Percentiles rank a stretch among this genome's conserved stretches.
These are phyloP conservation scores for Picea glauca DNA, from an alignment of 75 land plant genomes.

Conservation along the genomic window DNA sequence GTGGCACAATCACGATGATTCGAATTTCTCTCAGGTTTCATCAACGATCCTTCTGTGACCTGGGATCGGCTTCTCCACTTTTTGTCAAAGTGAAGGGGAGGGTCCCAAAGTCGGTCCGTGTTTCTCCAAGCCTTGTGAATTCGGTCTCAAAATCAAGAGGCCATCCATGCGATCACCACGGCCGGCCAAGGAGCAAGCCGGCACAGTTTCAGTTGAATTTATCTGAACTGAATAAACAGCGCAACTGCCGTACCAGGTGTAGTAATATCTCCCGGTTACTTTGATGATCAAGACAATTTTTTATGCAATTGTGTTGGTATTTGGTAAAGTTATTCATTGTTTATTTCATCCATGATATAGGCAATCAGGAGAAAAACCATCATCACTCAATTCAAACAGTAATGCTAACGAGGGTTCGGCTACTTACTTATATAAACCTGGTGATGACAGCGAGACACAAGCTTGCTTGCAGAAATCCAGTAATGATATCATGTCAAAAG, in stretches of 20 bases:
- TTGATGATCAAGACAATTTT: too few species aligned
- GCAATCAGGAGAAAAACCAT: background rate
- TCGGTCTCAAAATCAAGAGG: constrained; percentile 5
- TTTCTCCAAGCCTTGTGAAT: background rate
- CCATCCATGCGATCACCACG: too few species aligned
- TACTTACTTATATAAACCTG: background rate
- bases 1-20: background rate
- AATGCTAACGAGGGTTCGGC: background rate
- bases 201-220: background rate
- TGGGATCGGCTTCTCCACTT: background rate
- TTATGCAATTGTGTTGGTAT: background rate
- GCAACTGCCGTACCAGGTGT: background rate
- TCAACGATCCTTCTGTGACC: constrained; percentile 2
- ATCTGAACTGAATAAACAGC: background rate
- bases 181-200: background rate
- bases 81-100: background rate
- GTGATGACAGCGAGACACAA: background rate
- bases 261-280: background rate
- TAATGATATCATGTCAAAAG: too few species aligned
- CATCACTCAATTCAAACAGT: background rate
- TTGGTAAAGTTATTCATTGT: background rate
- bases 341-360: background rate
- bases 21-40: background rate
- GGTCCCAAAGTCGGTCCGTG: background rate
- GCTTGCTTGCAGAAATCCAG: too few species aligned